A percentile compares a stretch with the other conserved stretches of the same genome.
Conservation (phyloP, 345 rosid species). For the Syzygium aqueum region DNA sequence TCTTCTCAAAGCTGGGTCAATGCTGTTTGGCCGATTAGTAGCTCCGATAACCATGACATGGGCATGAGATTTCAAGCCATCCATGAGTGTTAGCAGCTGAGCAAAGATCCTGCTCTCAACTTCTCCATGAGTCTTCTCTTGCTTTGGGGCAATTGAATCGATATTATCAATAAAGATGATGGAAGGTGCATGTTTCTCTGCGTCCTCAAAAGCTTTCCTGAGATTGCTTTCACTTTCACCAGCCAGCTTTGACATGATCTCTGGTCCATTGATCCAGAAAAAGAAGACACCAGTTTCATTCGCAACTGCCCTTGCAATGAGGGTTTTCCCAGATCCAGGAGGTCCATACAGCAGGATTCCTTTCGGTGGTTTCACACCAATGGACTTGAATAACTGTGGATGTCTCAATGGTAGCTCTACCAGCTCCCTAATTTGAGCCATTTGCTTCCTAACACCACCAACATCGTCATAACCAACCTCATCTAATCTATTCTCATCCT, state of each 20-base stretch:
- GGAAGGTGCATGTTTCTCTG: slow-evolving; percentile 93
- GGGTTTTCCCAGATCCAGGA: slow-evolving; percentile 82
- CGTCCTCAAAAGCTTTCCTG: slow-evolving; percentile 93
- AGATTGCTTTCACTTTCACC: slow-evolving; percentile 98
- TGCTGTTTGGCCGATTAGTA: slow-evolving; percentile 90
- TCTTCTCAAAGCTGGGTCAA: slow-evolving; percentile 91
- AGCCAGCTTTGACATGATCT: slow-evolving; percentile 89
- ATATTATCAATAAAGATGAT: slow-evolving; percentile 86
- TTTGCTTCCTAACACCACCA: slow-evolving; percentile 94
- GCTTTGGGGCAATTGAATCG: slow-evolving; percentile 92
- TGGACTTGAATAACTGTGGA: slow-evolving; percentile 86
- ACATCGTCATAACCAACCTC: slow-evolving; percentile 95
- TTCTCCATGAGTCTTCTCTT: slow-evolving; percentile 92
- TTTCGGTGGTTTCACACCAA: slow-evolving; percentile 94
- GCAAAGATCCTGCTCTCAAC: slow-evolving; percentile 95
- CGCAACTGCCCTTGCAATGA: slow-evolving; percentile 92
- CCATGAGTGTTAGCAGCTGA: slow-evolving; percentile 91
- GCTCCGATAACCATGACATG: slow-evolving; percentile 95
- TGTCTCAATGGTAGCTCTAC: slow-evolving; percentile 95
- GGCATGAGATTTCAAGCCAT: slow-evolving; percentile 77
- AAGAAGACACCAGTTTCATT: slow-evolving; percentile 91
- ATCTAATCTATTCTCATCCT: slow-evolving; percentile 85
- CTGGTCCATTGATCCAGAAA: slow-evolving; percentile 90
- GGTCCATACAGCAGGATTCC: slow-evolving; percentile 81
- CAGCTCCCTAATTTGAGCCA: slow-evolving; percentile 94